Percentiles rank a stretch among this genome's conserved stretches.
These are phyloP conservation scores for Didymellaceae sp. DNA, from an alignment of 2,329 filamentous ascomycete genomes.

Conservation along the genomic window DNA sequence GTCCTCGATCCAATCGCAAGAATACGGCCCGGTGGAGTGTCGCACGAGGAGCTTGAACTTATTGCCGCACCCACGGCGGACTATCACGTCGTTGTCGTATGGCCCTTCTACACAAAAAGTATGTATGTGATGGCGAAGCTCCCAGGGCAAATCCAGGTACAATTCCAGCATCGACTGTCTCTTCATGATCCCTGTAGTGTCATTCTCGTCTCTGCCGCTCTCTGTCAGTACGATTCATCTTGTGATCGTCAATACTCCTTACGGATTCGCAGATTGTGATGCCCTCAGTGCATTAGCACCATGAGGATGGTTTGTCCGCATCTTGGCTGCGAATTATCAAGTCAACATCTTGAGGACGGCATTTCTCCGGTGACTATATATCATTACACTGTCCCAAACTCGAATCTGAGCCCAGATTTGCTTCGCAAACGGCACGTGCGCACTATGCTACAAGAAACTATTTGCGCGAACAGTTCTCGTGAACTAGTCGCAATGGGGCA, in stretches of 20 bases:
- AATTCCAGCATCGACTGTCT: slow-evolving; percentile 2
- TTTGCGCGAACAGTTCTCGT: slow-evolving; percentile 15
- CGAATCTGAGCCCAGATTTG: neutral
- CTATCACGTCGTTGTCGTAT: slow-evolving; percentile 30
- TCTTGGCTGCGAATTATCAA: neutral
- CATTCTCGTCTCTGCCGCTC: too few species aligned
- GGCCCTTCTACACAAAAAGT: slow-evolving; percentile 24
- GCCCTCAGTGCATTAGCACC: neutral
- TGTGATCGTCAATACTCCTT: neutral
- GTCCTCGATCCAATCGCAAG: slow-evolving; percentile 30
- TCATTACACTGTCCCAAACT: neutral
- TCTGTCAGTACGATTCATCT: too few species aligned
- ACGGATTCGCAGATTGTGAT: neutral
- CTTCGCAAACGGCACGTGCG: slow-evolving; percentile 9
- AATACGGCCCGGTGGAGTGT: slow-evolving; percentile 15
- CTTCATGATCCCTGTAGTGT: neutral
- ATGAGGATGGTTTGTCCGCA: neutral
- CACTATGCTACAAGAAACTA: slow-evolving; percentile 13
- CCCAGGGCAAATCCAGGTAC: slow-evolving; percentile 24
- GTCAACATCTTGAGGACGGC: neutral
- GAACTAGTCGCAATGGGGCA: slow-evolving; percentile 1
- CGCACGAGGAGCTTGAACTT: slow-evolving; percentile 21
- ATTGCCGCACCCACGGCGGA: slow-evolving; percentile 12
- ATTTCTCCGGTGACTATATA: neutral
- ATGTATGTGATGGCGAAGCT: slow-evolving; percentile 30